A percentile compares a stretch with the other conserved stretches of the same genome.
These are phyloP conservation scores for Eucalyptus tenuipes DNA, from an alignment of 345 rosid species.

Conservation along the genomic window DNA sequence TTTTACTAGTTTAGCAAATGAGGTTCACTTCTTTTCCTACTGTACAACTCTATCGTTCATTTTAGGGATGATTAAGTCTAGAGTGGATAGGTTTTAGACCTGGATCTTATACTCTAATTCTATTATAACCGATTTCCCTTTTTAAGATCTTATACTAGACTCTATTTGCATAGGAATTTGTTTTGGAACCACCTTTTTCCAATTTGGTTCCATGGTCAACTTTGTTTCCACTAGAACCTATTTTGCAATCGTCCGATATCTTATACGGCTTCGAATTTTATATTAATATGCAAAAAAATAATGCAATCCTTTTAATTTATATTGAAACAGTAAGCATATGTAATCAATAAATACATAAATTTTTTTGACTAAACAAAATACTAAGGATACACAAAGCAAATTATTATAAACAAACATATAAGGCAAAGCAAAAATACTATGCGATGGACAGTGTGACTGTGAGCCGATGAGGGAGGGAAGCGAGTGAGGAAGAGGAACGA, in stretches of 20 bases:
- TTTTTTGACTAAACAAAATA: too few relatives aligned
- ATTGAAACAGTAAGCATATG: too few relatives aligned
- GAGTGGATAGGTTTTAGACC: rapidly evolving
- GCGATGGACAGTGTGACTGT: rapidly evolving
- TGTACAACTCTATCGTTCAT: not conserved
- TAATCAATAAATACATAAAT: too few relatives aligned
- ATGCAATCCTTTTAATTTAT: rapidly evolving
- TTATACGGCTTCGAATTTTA: rapidly evolving
- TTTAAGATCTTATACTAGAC: rapidly evolving
- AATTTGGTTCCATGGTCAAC: rapidly evolving
- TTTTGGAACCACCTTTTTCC: rapidly evolving
- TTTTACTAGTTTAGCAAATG: not conserved
- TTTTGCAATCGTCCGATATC: rapidly evolving
- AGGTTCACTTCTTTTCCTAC: not conserved
- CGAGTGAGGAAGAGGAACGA: rapidly evolving
- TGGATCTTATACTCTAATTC: rapidly evolving
- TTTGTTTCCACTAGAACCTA: rapidly evolving
- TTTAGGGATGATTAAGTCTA: rapidly evolving
- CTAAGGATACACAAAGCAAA: too few relatives aligned
- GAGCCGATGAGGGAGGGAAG: rapidly evolving
- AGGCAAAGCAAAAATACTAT: too few relatives aligned
- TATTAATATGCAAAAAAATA: too few relatives aligned
- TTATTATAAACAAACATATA: too few relatives aligned
- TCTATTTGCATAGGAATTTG: rapidly evolving
- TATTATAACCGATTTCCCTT: rapidly evolving